These are phyloP conservation scores for Lachancea lanzarotensis DNA, from an alignment of 805 yeast species.

Conservation along the genomic window DNA sequence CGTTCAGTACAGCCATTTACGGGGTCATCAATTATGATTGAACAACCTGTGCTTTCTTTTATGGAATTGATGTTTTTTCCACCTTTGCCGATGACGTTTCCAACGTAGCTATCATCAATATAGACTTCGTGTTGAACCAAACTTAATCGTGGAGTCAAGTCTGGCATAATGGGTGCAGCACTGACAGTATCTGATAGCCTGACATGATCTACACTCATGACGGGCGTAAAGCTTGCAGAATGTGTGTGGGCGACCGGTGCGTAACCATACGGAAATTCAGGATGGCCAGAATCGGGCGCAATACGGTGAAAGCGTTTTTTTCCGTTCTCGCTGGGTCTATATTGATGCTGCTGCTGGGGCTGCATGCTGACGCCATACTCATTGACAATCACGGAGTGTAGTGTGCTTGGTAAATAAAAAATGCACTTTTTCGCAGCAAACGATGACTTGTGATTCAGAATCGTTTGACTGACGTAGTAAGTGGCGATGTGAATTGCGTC, in stretches of 20 bases:
- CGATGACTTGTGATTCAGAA: slow-evolving; percentile 45
- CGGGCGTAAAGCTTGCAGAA: slow-evolving; percentile 24
- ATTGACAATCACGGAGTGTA: slow-evolving; percentile 23
- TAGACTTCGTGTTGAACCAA: slow-evolving; percentile 54
- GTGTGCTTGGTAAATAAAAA: slow-evolving; percentile 29
- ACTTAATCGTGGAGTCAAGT: slow-evolving; percentile 34
- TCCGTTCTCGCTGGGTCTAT: slow-evolving; percentile 19
- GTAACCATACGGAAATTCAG: slow-evolving; percentile 4
- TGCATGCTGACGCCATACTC: slow-evolving; percentile 13
- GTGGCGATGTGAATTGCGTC: slow-evolving; percentile 84
- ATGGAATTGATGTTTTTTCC: slow-evolving; percentile 78
- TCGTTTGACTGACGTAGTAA: slow-evolving; percentile 64
- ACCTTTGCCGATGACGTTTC: slow-evolving; percentile 79
- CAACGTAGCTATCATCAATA: slow-evolving; percentile 74
- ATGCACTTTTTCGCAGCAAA: slow-evolving; percentile 43
- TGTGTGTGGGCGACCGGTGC: slow-evolving; percentile 23
- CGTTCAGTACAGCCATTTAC: slow-evolving; percentile 52
- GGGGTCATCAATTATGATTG: slow-evolving; percentile 61
- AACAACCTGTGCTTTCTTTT: slow-evolving; percentile 66
- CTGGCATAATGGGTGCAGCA: slow-evolving; percentile 9
- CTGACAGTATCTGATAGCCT: slow-evolving; percentile 18
- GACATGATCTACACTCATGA: slow-evolving; percentile 23
- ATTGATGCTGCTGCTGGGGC: slow-evolving; percentile 27
- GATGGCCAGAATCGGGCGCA: not conserved
- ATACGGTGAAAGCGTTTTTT: slow-evolving; percentile 13